Percentiles rank a stretch among this genome's conserved stretches.
Conservation (phyloP, 345 rosid genomes). For the Euphorbia peplus region DNA sequence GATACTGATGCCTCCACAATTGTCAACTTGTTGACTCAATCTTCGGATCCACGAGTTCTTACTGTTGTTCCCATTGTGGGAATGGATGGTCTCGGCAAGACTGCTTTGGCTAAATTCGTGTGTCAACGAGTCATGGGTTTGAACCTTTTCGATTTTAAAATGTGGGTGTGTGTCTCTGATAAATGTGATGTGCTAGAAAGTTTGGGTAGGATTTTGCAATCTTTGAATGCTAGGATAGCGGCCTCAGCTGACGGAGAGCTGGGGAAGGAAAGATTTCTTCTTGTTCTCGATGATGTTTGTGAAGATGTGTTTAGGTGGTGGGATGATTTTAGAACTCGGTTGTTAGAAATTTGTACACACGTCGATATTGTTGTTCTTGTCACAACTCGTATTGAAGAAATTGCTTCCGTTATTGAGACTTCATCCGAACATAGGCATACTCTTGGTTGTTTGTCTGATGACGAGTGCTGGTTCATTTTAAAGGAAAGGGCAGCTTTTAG, state of each 20-base stretch:
- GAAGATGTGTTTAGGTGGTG: too few species aligned
- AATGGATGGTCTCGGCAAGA: slow-evolving; percentile 29
- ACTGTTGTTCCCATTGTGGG: slow-evolving; percentile 18
- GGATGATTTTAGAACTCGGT: too few species aligned
- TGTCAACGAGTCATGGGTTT: not conserved
- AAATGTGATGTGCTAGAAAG: not conserved
- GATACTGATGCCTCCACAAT: not conserved
- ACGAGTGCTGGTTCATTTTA: too few species aligned
- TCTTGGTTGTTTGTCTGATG: not conserved
- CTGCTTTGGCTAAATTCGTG: too few species aligned
- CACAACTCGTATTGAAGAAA: too few species aligned
- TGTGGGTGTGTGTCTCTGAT: slow-evolving; percentile 20
- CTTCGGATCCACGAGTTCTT: not conserved
- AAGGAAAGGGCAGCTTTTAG: too few species aligned
- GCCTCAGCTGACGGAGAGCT: not conserved
- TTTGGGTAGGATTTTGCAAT: slow-evolving; percentile 12
- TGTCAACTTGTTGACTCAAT: not conserved
- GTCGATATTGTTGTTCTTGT: too few species aligned
- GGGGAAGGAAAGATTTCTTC: too few species aligned
- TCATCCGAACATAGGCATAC: slow-evolving; percentile 15
- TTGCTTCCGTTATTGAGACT: too few species aligned
- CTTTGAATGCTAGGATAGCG: not conserved
- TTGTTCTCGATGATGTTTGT: too few species aligned
- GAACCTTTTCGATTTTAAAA: not conserved
- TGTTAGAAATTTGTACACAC: too few species aligned